These are phyloP conservation scores for Primulina eburnea DNA, from an alignment of 257 asterid species.

Conservation along the genomic window DNA sequence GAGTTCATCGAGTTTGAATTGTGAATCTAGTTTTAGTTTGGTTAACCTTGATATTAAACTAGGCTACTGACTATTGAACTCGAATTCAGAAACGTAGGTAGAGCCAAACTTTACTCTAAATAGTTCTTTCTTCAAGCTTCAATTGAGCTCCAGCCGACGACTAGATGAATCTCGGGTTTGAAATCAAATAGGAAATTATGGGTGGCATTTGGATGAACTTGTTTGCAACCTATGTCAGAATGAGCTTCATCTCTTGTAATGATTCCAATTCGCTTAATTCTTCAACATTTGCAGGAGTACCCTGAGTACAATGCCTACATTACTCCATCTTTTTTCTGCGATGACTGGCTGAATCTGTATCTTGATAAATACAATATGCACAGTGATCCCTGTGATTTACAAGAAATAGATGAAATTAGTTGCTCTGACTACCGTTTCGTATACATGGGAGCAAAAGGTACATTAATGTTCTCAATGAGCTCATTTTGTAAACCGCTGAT, in stretches of 20 bases:
- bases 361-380: constrained; percentile 86
- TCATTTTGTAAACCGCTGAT: constrained; percentile 12
- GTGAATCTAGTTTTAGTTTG: not conserved
- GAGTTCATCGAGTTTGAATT: not conserved
- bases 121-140: not conserved
- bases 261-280: constrained; percentile 13
- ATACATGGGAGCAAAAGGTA: constrained; percentile 95
- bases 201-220: not conserved
- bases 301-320: constrained; percentile 77
- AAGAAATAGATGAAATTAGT: constrained; percentile 55
- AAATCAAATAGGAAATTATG: not conserved
- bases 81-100: not conserved
- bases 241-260: constrained; percentile 3
- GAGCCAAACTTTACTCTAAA: too few relatives aligned
- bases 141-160: not conserved
- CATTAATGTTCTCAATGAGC: constrained; percentile 29
- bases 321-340: constrained; percentile 66
- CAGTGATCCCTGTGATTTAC: constrained; percentile 44
- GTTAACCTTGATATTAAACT: not conserved
- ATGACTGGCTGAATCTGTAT: constrained; percentile 95
- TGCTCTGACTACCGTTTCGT: constrained; percentile 98
- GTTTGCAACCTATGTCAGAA: not conserved
- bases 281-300: constrained; percentile 65
- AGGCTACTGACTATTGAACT: not conserved
- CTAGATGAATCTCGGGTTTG: not conserved